Conservation (phyloP, 1,284 basidiomycete species). For the Chiua sp. region DNA sequence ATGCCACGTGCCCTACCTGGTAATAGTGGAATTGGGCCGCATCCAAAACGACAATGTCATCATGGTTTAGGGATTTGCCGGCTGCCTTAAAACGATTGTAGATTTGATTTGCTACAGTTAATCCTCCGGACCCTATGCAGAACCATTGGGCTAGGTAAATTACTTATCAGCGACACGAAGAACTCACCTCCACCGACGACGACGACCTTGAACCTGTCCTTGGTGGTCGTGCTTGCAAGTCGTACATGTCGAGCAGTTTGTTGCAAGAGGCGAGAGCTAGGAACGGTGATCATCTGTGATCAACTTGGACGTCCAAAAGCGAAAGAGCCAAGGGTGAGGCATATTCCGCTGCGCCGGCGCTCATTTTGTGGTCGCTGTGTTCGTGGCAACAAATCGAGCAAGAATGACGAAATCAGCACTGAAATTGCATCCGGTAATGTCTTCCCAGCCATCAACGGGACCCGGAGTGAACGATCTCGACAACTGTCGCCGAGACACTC, state of each 20-base stretch:
- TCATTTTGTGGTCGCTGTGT: background rate
- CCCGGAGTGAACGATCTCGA: too few species aligned
- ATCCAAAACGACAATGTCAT: constrained; percentile 88
- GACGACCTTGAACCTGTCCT: constrained; percentile 63
- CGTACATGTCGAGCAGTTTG: constrained; percentile 25
- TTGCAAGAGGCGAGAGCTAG: constrained; percentile 5
- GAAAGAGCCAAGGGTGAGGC: background rate
- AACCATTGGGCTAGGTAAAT: background rate
- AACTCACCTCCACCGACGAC: constrained; percentile 69
- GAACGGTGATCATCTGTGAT: constrained; percentile 18
- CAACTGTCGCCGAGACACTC: too few species aligned
- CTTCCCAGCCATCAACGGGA: too few species aligned
- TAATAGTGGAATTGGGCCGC: constrained; percentile 79
- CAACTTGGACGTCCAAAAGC: background rate
- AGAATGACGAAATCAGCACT: background rate
- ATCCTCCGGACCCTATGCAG: constrained; percentile 73
- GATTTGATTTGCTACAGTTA: constrained; percentile 84
- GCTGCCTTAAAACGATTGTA: constrained; percentile 77
- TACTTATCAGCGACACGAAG: background rate
- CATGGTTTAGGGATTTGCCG: constrained; percentile 68
- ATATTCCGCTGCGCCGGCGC: background rate
- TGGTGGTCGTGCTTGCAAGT: constrained; percentile 46
- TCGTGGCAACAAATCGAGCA: background rate
- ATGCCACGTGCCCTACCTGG: constrained; percentile 52
- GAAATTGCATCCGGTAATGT: background rate